Conservation (phyloP, 306 rosid genomes). For the Casuarina equisetifolia region DNA sequence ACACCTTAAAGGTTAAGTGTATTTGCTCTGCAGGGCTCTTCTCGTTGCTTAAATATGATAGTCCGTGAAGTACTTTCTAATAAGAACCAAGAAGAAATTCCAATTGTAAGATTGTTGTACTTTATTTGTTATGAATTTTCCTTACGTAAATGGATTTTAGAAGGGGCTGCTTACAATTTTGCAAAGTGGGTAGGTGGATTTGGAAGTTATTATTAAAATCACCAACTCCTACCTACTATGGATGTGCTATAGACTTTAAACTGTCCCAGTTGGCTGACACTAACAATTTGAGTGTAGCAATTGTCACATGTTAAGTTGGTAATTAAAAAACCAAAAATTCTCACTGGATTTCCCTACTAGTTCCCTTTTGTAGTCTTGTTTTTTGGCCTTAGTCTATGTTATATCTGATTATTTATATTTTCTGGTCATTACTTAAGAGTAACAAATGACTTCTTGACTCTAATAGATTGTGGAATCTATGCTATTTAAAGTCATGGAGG, state of each 20-base stretch:
- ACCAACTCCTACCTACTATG: background rate
- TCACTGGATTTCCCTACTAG: background rate
- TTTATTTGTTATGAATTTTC: background rate
- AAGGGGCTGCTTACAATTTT: background rate
- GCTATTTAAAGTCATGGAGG: conserved; percentile 75
- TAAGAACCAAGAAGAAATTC: conserved; percentile 80
- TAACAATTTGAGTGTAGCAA: background rate
- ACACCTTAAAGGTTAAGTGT: conserved; percentile 7
- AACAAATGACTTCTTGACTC: conserved; percentile 11
- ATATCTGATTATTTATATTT: background rate
- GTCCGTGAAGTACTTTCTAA: conserved; percentile 63
- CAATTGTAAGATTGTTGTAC: conserved; percentile 51
- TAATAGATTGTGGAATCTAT: conserved; percentile 74
- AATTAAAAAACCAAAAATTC: background rate
- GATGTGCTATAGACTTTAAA: background rate
- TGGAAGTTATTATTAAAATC: background rate
- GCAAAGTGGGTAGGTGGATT: background rate
- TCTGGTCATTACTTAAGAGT: background rate
- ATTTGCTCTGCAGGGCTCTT: conserved; percentile 52
- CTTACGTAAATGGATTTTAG: background rate
- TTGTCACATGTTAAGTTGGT: background rate
- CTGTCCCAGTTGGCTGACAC: background rate
- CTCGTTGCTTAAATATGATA: conserved; percentile 50
- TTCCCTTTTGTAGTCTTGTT: background rate
- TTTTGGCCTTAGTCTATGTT: background rate